phyloP scores from a whole-genome alignment of 108 stramenopile species.

The Skeletonema costatum region DNA sequence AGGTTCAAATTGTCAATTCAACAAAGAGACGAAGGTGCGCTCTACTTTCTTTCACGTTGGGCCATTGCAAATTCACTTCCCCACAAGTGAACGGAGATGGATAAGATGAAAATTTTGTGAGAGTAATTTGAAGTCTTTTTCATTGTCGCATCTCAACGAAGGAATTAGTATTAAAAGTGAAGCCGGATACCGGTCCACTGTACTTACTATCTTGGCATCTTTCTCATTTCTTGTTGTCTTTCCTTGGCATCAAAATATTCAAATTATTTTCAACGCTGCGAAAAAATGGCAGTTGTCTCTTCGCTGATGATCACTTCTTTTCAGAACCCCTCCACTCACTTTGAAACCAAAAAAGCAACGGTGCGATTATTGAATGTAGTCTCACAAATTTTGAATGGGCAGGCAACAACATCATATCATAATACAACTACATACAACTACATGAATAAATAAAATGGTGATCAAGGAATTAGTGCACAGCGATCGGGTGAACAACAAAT shows the following conservation, averaged over 20 bases:
- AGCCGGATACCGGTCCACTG: background rate
- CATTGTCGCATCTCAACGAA: too few species aligned
- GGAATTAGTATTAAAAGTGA: too few species aligned
- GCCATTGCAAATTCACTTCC: background rate
- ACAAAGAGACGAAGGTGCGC: background rate
- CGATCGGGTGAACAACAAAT: background rate
- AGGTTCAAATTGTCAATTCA: background rate
- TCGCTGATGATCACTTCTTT: background rate
- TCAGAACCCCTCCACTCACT: background rate
- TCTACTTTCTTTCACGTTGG: background rate
- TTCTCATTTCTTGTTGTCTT: too few species aligned
- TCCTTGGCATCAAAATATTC: background rate
- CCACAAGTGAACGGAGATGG: background rate
- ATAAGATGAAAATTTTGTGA: background rate
- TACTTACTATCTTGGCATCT: background rate
- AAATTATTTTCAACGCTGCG: background rate
- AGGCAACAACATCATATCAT: background rate
- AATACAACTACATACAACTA: background rate
- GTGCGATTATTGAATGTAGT: background rate
- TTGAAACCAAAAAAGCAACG: background rate
- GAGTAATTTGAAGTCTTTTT: background rate
- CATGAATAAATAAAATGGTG: background rate
- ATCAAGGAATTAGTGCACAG: conserved; percentile 3
- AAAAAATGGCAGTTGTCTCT: background rate
- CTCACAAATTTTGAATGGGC: background rate